Evolutionary conservation across 1,284 basidiomycete species (phyloP).

Genomic region (Mycosarcoma maydis): DNA sequence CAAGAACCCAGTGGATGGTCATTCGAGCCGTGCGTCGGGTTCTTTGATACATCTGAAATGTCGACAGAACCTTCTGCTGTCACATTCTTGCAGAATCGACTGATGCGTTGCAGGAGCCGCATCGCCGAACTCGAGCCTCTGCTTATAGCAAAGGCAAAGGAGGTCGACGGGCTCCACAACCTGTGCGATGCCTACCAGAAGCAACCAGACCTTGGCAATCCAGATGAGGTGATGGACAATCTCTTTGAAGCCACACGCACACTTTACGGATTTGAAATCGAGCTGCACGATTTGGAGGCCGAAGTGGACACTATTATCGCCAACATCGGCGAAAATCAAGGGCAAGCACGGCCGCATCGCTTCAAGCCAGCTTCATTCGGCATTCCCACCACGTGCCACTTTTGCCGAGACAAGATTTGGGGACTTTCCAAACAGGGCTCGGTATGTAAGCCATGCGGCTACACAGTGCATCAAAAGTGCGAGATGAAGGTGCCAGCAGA

Average conservation of each 20-base stretch:
- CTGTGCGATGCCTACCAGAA: constrained; percentile 48
- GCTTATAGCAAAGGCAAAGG: constrained; percentile 34
- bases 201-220: constrained; percentile 39
- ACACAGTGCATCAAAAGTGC: constrained; percentile 55
- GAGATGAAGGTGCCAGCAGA: constrained; percentile 58
- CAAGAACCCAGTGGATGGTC: constrained; percentile 44
- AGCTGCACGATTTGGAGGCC: constrained; percentile 30
- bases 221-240: constrained; percentile 54
- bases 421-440: constrained; percentile 50
- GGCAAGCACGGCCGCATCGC: constrained; percentile 44
- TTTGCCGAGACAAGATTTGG: constrained; percentile 53
- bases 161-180: constrained; percentile 45
- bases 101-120: constrained; percentile 32
- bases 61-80: constrained; percentile 36
- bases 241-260: constrained; percentile 40
- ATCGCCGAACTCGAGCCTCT: constrained; percentile 45
- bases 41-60: constrained; percentile 56
- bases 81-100: constrained; percentile 48
- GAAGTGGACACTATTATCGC: constrained; percentile 39
- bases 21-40: constrained; percentile 55
- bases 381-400: constrained; percentile 53
- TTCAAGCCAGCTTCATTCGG: constrained; percentile 56
- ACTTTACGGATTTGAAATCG: constrained; percentile 38
- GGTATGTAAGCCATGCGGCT: constrained; percentile 56
- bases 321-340: constrained; percentile 45